Evolutionary conservation across 306 rosid genomes (phyloP), one percentile per base, ranked within the genome.

Genomic region (Cicer arietinum): DNA sequence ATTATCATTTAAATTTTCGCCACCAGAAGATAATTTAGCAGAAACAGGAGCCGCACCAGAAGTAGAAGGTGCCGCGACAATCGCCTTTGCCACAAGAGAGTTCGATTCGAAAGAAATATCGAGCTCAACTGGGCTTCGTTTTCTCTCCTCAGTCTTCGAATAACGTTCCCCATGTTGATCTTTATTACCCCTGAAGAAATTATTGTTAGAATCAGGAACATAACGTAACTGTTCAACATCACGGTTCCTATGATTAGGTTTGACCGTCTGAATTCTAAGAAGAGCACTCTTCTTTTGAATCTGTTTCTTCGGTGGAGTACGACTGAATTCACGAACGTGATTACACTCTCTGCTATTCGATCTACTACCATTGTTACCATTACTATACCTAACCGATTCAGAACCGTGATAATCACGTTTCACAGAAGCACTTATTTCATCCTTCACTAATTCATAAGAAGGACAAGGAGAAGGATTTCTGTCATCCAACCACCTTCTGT

Each of bases 221-320:
- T 85, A 81, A 50, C 74, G 84, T 35, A 46, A 78, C 56, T 83
- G 89, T 45, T 87, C 97, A 80, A 70, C 57, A 76, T 92, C 93
- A 17, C 87, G 82, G 63, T 63, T 86, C 82, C 88, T 79, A 61
- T 84, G 81, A 68, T 81, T 81, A 3, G 91, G 87, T 77, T 89
- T 91, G 0, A 64, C 82, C 5, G 72, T 81, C 76, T 94, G 95
- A 71, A 94, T 69, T 69, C 98, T 85, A 53, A 94, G 94, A 79
- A 94, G 84, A 22, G 94, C 98, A 84, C 97, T 94, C 87, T 89
- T 94, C 86, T 94, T 94, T 80, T 94, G 98, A 18, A 85, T 54
- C 79, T 87, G 98, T 84, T 94, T 94, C 84, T 88, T 87, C 0
- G 91, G 96, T 1, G 93, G 93, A 62, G 89, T 80, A 22, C 88